These are phyloP conservation scores for Pyrus communis DNA, from an alignment of 306 rosid species.

Conservation along the genomic window DNA sequence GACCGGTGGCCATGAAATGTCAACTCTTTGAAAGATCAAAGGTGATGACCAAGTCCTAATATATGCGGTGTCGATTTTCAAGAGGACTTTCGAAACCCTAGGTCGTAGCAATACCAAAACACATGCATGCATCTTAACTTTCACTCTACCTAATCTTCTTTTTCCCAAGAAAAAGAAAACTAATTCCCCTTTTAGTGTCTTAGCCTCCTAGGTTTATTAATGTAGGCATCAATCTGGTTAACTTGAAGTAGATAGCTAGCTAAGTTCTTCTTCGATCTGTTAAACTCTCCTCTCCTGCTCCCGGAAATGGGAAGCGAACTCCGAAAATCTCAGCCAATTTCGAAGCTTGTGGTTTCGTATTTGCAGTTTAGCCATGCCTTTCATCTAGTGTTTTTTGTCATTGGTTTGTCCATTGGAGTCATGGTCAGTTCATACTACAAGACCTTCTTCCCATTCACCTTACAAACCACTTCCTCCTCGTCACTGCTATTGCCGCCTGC, in stretches of 20 bases:
- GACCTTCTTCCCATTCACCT: constrained; percentile 12
- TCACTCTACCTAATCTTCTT: constrained; percentile 3
- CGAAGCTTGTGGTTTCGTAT: constrained; percentile 12
- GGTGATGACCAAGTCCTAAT: neutral
- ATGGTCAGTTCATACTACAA: constrained; percentile 25
- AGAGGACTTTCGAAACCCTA: neutral
- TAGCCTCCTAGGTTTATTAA: neutral
- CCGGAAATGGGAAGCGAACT: constrained; percentile 13
- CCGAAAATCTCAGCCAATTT: constrained; percentile 9
- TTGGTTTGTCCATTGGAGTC: constrained; percentile 43
- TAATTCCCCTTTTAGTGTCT: neutral
- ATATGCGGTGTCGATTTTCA: neutral
- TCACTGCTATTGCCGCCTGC: constrained; percentile 9
- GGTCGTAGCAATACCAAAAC: neutral
- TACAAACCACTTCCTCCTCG: neutral
- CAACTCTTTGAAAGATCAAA: neutral
- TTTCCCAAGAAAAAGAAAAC: neutral
- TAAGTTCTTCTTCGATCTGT: neutral
- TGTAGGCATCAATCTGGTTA: neutral
- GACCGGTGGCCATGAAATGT: neutral
- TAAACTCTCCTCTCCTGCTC: neutral
- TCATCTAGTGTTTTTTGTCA: constrained; percentile 26
- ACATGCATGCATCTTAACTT: constrained; percentile 25
- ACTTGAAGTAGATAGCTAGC: neutral
- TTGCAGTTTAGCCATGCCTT: constrained; percentile 11